These are phyloP conservation scores for Ceratobasidium sp. DNA, from an alignment of 1,284 basidiomycete genomes.

Conservation along the genomic window DNA sequence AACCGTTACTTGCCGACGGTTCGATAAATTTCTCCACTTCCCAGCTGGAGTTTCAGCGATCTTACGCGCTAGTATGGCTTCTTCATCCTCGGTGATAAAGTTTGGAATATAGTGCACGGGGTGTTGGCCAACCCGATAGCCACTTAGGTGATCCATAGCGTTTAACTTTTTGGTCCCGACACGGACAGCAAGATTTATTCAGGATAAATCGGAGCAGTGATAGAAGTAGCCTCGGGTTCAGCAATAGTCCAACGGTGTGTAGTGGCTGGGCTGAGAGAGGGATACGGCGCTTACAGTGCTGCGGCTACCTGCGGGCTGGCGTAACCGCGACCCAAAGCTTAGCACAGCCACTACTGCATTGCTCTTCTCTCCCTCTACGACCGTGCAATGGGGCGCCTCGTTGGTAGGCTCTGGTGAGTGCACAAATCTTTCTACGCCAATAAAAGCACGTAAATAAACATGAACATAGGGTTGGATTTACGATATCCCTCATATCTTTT, in stretches of 20 bases:
- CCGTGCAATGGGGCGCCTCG: slow-evolving; percentile 38
- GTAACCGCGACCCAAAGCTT: background rate
- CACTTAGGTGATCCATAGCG: slow-evolving; percentile 32
- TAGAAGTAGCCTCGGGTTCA: no score
- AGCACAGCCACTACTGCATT: slow-evolving; percentile 9
- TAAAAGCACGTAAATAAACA: background rate
- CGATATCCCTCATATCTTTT: slow-evolving; percentile 84
- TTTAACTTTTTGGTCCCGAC: no score
- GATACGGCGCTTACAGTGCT: no score
- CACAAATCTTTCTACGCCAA: background rate
- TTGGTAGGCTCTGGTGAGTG: slow-evolving; percentile 41
- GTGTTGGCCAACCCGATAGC: slow-evolving; percentile 19
- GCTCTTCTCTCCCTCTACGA: background rate
- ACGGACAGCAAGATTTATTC: no score
- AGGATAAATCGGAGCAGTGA: no score
- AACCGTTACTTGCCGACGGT: slow-evolving; percentile 70
- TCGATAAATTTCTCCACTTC: slow-evolving; percentile 87
- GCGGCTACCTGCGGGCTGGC: background rate
- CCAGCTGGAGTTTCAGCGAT: slow-evolving; percentile 81
- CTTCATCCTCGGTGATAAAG: slow-evolving; percentile 84
- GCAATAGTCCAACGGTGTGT: background rate
- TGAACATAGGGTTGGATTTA: slow-evolving; percentile 69
- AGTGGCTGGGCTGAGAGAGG: background rate
- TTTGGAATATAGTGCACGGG: slow-evolving; percentile 73
- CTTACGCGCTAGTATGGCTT: slow-evolving; percentile 63